Percentiles rank a stretch among this genome's conserved stretches.
Evolutionary conservation across 169 alveolate species (phyloP).

Genomic region (Cryptosporidium ubiquitum): DNA sequence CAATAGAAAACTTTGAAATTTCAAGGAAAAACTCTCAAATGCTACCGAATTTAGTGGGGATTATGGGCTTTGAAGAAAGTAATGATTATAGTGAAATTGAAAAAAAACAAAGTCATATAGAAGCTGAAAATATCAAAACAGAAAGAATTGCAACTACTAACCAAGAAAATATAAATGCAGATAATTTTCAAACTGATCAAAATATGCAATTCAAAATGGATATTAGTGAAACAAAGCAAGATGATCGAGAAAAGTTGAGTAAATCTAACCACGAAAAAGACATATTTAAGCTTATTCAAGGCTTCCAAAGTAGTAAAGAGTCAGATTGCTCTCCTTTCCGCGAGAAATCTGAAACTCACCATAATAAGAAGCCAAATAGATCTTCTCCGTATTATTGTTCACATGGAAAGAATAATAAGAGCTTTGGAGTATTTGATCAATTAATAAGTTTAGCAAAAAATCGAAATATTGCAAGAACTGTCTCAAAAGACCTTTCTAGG

Average conservation of each 20-base stretch:
- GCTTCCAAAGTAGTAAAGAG: not conserved
- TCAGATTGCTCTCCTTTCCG: not conserved
- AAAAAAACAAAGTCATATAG: not conserved
- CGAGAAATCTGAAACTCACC: not conserved
- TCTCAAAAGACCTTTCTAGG: not conserved
- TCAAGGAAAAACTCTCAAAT: not conserved
- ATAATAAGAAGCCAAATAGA: not conserved
- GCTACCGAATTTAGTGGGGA: not conserved
- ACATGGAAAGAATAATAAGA: not conserved
- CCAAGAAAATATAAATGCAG: not conserved
- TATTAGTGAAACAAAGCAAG: not conserved
- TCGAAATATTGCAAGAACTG: not conserved
- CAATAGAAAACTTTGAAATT: not conserved
- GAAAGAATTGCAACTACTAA: not conserved
- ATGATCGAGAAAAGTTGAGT: not conserved
- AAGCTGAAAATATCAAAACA: not conserved
- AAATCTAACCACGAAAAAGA: not conserved
- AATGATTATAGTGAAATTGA: not conserved
- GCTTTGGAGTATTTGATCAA: constrained; percentile 65
- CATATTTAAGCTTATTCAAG: not conserved
- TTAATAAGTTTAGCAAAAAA: constrained; percentile 28
- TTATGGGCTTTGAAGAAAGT: not conserved
- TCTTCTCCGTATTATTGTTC: not conserved
- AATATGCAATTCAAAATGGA: not conserved
- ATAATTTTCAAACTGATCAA: not conserved